These are phyloP conservation scores for Xeromyces bisporus DNA, from an alignment of 495 filamentous ascomycete genomes.

Conservation along the genomic window DNA sequence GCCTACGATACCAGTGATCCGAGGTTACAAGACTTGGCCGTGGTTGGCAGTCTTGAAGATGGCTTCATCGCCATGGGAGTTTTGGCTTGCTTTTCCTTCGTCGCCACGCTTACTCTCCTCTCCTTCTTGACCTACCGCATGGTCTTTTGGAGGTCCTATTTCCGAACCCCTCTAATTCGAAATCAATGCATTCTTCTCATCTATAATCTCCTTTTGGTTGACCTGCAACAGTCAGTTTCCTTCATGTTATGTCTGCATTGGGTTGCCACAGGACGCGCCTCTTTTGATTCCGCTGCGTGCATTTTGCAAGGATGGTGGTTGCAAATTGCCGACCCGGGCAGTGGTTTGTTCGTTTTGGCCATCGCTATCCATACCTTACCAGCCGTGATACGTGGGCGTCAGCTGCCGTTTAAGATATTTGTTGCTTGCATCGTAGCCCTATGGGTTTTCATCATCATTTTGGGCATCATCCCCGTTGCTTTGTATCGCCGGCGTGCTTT, in stretches of 20 bases:
- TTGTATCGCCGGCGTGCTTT: conserved; percentile 37
- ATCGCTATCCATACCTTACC: conserved; percentile 53
- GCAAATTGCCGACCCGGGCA: conserved; percentile 48
- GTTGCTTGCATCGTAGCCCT: conserved; percentile 28
- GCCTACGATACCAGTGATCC: neutral
- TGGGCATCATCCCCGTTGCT: conserved; percentile 37
- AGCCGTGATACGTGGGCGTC: conserved; percentile 39
- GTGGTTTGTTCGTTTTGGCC: conserved; percentile 48
- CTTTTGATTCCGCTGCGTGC: conserved; percentile 40
- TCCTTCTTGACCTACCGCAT: conserved; percentile 40
- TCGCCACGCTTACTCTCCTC: conserved; percentile 33
- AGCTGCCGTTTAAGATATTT: conserved; percentile 33
- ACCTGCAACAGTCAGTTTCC: conserved; percentile 51
- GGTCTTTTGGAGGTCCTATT: conserved; percentile 35
- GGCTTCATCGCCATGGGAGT: conserved; percentile 39
- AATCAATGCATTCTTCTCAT: conserved; percentile 64
- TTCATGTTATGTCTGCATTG: conserved; percentile 50
- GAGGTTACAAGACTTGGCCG: neutral
- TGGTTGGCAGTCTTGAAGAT: conserved; percentile 8
- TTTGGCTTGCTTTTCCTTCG: conserved; percentile 39
- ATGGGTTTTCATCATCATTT: conserved; percentile 41
- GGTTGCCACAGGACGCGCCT: conserved; percentile 33
- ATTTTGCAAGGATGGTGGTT: conserved; percentile 57
- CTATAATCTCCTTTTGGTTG: conserved; percentile 54
- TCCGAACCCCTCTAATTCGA: conserved; percentile 20